Evolutionary conservation across 257 asterid species (phyloP).

Genomic region (Forsythia suspensa): DNA sequence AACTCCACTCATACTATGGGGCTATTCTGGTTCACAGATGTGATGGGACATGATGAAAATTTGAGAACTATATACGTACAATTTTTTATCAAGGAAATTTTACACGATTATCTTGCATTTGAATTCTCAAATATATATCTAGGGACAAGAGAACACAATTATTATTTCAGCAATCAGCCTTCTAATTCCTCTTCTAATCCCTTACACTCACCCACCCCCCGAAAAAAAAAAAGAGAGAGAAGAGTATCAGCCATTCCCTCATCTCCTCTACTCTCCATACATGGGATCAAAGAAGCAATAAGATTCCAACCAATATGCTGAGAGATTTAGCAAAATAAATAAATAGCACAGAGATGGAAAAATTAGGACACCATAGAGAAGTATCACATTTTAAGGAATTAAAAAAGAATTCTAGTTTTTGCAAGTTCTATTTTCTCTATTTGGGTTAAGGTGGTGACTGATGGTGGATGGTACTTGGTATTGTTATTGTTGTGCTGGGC

Average conservation of each 20-base stretch:
- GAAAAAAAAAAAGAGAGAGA: neutral
- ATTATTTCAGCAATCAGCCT: neutral
- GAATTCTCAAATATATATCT: neutral
- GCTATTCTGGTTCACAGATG: neutral
- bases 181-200: slow-evolving; percentile 6
- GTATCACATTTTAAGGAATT: neutral
- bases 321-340: neutral
- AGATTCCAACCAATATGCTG: neutral
- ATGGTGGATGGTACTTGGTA: neutral
- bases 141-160: neutral
- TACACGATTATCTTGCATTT: neutral
- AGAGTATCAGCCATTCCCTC: neutral
- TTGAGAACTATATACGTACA: neutral
- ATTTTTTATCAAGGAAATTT: neutral
- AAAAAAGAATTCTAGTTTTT: neutral
- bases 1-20: neutral
- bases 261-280: neutral
- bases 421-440: neutral
- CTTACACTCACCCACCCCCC: neutral
- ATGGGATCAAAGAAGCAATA: neutral
- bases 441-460: neutral
- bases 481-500: neutral
- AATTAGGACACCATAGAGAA: neutral
- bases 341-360: neutral
- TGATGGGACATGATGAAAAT: neutral